Conservation (phyloP, 345 rosid genomes). For the Salix caprea region DNA sequence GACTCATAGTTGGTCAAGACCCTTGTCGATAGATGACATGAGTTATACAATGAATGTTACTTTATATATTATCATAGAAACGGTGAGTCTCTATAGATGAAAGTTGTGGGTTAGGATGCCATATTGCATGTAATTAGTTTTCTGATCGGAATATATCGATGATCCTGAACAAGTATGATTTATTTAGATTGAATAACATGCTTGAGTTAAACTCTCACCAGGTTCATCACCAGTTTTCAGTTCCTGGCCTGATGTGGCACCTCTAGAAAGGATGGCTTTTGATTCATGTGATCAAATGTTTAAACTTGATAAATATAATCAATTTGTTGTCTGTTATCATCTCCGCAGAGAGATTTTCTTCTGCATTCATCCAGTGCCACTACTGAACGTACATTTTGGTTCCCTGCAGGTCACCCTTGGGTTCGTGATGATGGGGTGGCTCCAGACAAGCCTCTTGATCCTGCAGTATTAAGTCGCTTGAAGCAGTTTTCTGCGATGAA, state of each 20-base stretch:
- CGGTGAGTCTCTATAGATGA: not conserved
- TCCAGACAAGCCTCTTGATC: conserved; percentile 80
- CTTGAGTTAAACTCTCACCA: not conserved
- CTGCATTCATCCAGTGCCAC: not conserved
- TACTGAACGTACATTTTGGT: not conserved
- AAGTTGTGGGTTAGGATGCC: not conserved
- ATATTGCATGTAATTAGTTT: not conserved
- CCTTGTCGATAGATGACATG: not conserved
- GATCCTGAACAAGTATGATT: not conserved
- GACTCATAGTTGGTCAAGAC: not conserved
- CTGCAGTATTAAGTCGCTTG: conserved; percentile 60
- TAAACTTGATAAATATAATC: not conserved
- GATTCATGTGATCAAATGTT: not conserved
- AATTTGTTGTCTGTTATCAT: not conserved
- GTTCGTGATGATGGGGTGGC: conserved; percentile 66
- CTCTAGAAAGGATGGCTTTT: not conserved
- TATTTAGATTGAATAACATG: not conserved
- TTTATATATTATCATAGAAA: not conserved
- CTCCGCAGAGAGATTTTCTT: not conserved
- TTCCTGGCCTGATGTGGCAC: not conserved
- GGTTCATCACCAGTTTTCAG: not conserved
- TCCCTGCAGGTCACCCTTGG: conserved; percentile 86
- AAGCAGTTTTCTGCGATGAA: conserved; percentile 84
- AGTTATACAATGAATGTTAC: not conserved
- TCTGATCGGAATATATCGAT: not conserved